Base-by-base conservation (phyloP, 2,329 filamentous ascomycete genomes). In the Cladorrhinum sp. region DNA sequence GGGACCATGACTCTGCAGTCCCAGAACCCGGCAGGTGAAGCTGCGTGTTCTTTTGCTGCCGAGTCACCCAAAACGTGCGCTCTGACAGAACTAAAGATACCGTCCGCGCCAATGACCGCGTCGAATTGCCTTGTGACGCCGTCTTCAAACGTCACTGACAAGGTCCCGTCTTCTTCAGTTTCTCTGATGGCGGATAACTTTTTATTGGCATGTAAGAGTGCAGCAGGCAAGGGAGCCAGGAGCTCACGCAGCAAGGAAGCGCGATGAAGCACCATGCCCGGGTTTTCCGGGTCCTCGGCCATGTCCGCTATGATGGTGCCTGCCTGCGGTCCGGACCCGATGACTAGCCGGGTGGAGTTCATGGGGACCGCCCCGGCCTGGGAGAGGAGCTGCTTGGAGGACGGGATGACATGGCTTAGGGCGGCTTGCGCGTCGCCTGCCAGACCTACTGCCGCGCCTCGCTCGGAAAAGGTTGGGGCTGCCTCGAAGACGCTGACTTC, bases 401-500 rank as follows among this genome's bases (percentile, higher is more conserved):
- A 53, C 8, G 60, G 52, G 4, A 54, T 24, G 24, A 65, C 55
- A n/a, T 61, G 57, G 7, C 62, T 50, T 3, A 70, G 55, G 1
- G 66, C 67, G 18, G 24, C 10, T 23, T 65, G 62, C 1, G 60
- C 61, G 24, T 67, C 61, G 4, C 23, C 22, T 0, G 63, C 20
- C 2, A 70, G 38, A 10, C 65, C 66, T n/a, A 70, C 57, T 10
- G 65, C 65, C 23, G 66, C 67, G 20, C 68, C 67, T 2, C 65
- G 64, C 38, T 70, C 66, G 1, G 64, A 64, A 48, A 67, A 69
- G 12, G 64, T 52, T 29, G 67, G 59, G 13, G 61, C 63, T 7
- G 68, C 62, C 49, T 70, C 66, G 51, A 65, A 71, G 22, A 69
- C 52, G 13, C 67, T 61, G 0, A 69, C 59, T 13, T 68, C 59